phyloP scores from a whole-genome alignment of 495 filamentous ascomycete species.

The Collariella sp. region DNA sequence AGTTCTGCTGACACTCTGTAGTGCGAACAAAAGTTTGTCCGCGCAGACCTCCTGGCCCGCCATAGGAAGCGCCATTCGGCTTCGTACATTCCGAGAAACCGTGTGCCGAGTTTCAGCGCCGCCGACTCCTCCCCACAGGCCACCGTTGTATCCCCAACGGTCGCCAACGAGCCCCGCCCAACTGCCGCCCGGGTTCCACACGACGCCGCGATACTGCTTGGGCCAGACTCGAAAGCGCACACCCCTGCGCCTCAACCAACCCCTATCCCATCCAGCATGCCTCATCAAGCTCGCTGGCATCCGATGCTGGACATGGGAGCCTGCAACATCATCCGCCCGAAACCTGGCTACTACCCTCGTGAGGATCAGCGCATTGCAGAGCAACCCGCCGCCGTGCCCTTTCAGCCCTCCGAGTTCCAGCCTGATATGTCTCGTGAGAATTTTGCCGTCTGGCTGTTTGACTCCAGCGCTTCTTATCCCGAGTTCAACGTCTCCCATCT shows the following conservation, averaged over 20 bases:
- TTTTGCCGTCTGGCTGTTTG: conserved; percentile 45
- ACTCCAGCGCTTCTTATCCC: conserved; percentile 33
- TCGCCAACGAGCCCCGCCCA: conserved; percentile 27
- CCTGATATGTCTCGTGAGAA: conserved; percentile 34
- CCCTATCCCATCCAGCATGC: conserved; percentile 14
- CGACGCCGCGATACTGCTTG: conserved; percentile 40
- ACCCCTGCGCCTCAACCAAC: conserved; percentile 21
- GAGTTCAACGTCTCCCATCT: conserved; percentile 35
- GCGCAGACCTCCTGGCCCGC: conserved; percentile 82
- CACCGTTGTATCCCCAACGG: conserved; percentile 23
- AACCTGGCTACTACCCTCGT: conserved; percentile 35
- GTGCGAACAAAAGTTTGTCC: conserved; percentile 82
- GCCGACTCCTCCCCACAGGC: conserved; percentile 18
- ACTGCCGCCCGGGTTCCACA: conserved; percentile 36
- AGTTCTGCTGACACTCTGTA: conserved; percentile 6
- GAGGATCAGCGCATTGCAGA: conserved; percentile 27
- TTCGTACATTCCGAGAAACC: conserved; percentile 82
- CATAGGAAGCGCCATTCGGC: conserved; percentile 91
- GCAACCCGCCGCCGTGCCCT: conserved; percentile 30
- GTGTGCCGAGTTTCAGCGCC: conserved; percentile 64
- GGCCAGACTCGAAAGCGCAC: conserved; percentile 31
- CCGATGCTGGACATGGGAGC: conserved; percentile 29
- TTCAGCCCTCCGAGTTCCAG: conserved; percentile 25
- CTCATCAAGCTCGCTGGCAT: conserved; percentile 23
- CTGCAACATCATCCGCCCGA: conserved; percentile 37